phyloP scores from a whole-genome alignment of 257 asterid genomes.

The Capsicum baccatum region DNA sequence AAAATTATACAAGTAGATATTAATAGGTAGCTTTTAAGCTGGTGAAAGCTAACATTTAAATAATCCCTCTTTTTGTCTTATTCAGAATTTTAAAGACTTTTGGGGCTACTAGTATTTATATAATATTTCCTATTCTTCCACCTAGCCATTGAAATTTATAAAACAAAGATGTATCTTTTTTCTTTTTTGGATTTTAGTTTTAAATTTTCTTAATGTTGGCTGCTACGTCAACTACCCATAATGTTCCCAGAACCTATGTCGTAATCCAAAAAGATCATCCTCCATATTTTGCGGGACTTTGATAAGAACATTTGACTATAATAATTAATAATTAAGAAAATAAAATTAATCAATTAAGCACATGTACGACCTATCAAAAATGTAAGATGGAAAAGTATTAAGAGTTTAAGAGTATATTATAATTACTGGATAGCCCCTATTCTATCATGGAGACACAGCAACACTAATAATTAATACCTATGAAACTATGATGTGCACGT shows the following conservation, averaged over 20 bases:
- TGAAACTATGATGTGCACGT: slow-evolving; percentile 27
- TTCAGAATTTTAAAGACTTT: neutral
- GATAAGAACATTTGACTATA: slow-evolving; percentile 23
- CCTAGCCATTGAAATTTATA: slow-evolving; percentile 40
- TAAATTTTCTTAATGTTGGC: neutral
- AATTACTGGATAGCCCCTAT: neutral
- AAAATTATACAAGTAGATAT: slow-evolving; percentile 11
- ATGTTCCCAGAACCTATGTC: slow-evolving; percentile 25
- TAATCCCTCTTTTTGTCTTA: neutral
- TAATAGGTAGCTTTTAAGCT: slow-evolving; percentile 38
- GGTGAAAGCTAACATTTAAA: slow-evolving; percentile 15
- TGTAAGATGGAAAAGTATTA: neutral
- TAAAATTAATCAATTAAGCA: slow-evolving; percentile 18
- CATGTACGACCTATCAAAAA: slow-evolving; percentile 17
- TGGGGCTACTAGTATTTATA: slow-evolving; percentile 24
- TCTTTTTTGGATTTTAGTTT: slow-evolving; percentile 11
- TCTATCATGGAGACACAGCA: neutral
- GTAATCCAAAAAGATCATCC: neutral
- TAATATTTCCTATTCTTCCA: slow-evolving; percentile 27
- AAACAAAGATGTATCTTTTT: slow-evolving; percentile 5
- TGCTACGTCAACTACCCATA: slow-evolving; percentile 35
- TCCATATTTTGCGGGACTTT: slow-evolving; percentile 40
- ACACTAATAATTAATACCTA: neutral
- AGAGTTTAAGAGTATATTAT: neutral
- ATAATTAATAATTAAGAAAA: neutral